Evolutionary conservation across 768 basidiomycete genomes (phyloP).

Genomic region (Auricularia heimuer): DNA sequence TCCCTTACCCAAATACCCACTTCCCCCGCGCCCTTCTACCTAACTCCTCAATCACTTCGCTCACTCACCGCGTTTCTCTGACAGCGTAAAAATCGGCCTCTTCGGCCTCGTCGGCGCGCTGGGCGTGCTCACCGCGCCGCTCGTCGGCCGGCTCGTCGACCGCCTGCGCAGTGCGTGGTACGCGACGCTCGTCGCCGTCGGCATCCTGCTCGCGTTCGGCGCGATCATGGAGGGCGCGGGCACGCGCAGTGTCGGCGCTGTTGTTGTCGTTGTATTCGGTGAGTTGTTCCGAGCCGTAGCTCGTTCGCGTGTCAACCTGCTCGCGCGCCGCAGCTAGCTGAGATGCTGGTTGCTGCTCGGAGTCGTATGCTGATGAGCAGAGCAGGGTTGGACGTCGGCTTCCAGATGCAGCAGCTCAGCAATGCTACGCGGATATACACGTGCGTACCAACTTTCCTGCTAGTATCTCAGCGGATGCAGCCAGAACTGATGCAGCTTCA

Average conservation of each 20-base stretch:
- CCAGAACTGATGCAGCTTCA: background rate
- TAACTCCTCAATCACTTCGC: too few relatives aligned
- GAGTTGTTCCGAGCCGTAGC: too few relatives aligned
- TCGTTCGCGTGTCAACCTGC: too few relatives aligned
- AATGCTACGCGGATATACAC: background rate
- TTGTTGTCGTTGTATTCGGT: background rate
- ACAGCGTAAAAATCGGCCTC: constrained; percentile 53
- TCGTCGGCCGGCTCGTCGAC: constrained; percentile 63
- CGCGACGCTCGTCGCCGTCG: constrained; percentile 49
- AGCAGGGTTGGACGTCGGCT: constrained; percentile 47
- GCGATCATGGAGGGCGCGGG: background rate
- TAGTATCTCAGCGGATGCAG: too few relatives aligned
- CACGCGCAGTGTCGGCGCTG: background rate
- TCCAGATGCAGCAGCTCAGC: constrained; percentile 52
- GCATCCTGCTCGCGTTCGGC: constrained; percentile 41
- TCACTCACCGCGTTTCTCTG: too few relatives aligned
- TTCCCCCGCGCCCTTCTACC: too few relatives aligned
- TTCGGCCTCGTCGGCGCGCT: constrained; percentile 64
- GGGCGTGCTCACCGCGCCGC: constrained; percentile 42
- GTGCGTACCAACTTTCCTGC: background rate
- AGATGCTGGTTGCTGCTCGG: too few relatives aligned
- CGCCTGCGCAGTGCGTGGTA: constrained; percentile 61
- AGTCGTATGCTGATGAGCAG: too few relatives aligned
- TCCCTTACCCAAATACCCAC: too few relatives aligned
- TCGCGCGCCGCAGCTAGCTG: too few relatives aligned